Conservation (phyloP, 2,329 filamentous ascomycete species). For the Fusarium hainanense region DNA sequence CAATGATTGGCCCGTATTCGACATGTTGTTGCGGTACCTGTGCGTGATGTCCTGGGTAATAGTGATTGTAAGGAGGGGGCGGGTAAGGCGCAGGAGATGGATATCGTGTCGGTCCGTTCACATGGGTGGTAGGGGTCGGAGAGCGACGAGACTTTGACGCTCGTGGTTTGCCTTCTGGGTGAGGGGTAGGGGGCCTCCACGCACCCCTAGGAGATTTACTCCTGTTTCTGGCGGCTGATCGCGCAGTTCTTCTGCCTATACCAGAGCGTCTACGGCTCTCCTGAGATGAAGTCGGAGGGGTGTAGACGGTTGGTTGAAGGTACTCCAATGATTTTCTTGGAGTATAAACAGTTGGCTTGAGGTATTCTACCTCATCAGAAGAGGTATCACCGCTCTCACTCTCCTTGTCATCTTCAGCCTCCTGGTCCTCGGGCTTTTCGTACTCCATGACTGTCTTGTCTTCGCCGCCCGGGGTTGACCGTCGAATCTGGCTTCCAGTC, state of each 20-base stretch:
- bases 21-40: not conserved
- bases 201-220: constrained; percentile 11
- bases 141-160: not conserved
- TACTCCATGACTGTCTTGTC: not conserved
- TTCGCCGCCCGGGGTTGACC: not conserved
- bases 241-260: not conserved
- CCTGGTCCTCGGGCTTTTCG: not conserved
- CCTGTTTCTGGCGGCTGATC: not conserved
- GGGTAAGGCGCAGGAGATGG: not conserved
- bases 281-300: constrained; percentile 25
- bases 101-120: not conserved
- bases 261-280: not conserved
- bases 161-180: constrained; percentile 21
- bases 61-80: not conserved
- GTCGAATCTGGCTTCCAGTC: not conserved
- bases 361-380: constrained; percentile 3
- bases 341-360: constrained; percentile 29
- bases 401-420: not conserved
- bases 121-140: not conserved
- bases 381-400: not conserved
- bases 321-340: constrained; percentile 22
- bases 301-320: constrained; percentile 27
- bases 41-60: not conserved
- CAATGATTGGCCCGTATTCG: constrained; percentile 4
- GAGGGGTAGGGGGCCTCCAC: constrained; percentile 30